Percentiles rank a stretch among this genome's conserved stretches.
These are phyloP conservation scores for Clavispora carvajalis DNA, from an alignment of 805 yeast genomes.

Conservation along the genomic window DNA sequence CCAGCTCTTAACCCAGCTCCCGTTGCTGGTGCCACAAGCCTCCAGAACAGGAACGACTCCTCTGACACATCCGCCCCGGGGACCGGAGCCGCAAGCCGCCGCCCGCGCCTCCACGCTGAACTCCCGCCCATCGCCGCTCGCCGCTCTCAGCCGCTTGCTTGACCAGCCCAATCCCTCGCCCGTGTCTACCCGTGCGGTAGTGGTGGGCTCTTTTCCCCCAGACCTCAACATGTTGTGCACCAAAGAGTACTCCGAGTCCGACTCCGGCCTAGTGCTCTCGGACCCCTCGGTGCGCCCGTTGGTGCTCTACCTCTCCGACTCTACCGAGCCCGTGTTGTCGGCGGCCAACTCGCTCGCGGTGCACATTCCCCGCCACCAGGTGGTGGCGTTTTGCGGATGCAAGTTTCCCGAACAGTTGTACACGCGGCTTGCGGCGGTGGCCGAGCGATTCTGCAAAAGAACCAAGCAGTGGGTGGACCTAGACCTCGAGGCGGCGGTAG, in stretches of 20 bases:
- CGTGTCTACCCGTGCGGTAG: constrained; percentile 13
- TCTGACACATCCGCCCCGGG: not conserved
- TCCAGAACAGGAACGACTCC: not conserved
- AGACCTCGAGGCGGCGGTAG: constrained; percentile 5
- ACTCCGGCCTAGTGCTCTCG: constrained; percentile 6
- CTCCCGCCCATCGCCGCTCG: not conserved
- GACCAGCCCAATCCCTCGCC: not conserved
- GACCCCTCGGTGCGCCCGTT: constrained; percentile 24
- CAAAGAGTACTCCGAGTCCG: constrained; percentile 17
- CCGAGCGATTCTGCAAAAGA: constrained; percentile 4
- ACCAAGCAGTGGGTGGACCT: constrained; percentile 3
- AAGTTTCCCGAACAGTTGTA: constrained; percentile 14
- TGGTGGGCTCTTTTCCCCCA: constrained; percentile 23
- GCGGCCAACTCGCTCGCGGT: constrained; percentile 5
- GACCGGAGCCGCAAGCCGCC: too few relatives aligned
- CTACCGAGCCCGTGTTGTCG: not conserved
- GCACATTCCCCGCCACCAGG: constrained; percentile 5
- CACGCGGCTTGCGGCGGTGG: constrained; percentile 6
- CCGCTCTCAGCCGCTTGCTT: not conserved
- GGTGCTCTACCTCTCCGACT: constrained; percentile 21
- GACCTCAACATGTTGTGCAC: constrained; percentile 24
- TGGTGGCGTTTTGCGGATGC: constrained; percentile 11
- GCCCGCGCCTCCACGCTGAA: too few relatives aligned
- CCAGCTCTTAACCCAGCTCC: constrained; percentile 2
- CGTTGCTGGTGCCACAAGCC: not conserved